Base-by-base conservation (phyloP, 495 filamentous ascomycete species). In the Lepidopterella palustris region DNA sequence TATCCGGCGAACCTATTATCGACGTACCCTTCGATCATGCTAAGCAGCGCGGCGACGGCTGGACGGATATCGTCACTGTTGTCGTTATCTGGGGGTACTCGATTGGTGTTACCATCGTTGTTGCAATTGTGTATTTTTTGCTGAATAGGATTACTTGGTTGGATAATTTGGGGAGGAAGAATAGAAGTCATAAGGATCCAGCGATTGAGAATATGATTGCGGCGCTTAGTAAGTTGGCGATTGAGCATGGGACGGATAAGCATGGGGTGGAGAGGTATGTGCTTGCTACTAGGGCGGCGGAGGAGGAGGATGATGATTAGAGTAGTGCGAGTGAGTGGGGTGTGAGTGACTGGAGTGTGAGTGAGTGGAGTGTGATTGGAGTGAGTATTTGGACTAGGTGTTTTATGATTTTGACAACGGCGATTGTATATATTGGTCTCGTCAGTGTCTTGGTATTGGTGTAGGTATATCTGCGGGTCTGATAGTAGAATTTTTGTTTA, bases 141-240 rank as follows among this genome's bases (percentile, higher is more conserved):
- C 79, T 91, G 71, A 86, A 84, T 76, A 74, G 79, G 67, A 80
- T 88, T 68, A 73, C 78, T 50, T 81, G 74, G 74, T 80, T 90
- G 55, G 82, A 88, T 77, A 85, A 89, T 75, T 84, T 91, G 60
- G 87, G 87, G 70, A 85, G 87, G 72, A 85, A 87, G 82, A 86
- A 84, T 78, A 82, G 87, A 70, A 84, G 78, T 71, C 78, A 78
- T 64, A 80, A 82, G 64, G 87, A 91, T 72, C 87, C 85, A 69
- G 77, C 84, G 70, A 86, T 90, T 74, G 87, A 91, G 84, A 89
- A 91, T 77, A 84, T 88, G 74, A 79, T 91, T 69, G 80, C 78
- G 42, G 84, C 86, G 71, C 76, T 91, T 47, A 82, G 82, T 78
- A 89, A 89, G 78, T 79, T 90, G 50, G 84, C 87, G 54, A 73